Base-by-base conservation (phyloP, 805 yeast species). In the Starmerella apis region DNA sequence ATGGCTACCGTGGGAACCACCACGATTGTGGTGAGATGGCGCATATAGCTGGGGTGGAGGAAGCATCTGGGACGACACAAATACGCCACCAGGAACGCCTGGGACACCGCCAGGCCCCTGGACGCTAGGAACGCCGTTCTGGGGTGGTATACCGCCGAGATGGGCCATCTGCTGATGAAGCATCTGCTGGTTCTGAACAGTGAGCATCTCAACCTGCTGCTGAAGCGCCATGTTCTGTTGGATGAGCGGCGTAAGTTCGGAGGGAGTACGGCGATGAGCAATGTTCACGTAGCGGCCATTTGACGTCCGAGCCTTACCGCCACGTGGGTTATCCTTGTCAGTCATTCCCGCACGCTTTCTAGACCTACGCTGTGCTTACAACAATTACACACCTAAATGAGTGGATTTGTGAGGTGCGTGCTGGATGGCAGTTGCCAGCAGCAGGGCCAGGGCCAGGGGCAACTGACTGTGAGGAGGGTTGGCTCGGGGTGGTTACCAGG, bases 211-310 rank as follows among this genome's bases (percentile, higher is more conserved):
- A 69, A 88, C 74, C 64, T 90, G 96, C 60, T 90, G 87, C 67
- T 92, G 96, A 52, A 92, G 73, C 51, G 82, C 73, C 48, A 68
- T 60, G 51, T 71, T 75, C 67, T 90, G 97, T 61, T 86, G 79
- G 95, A 90, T 90, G 56, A 90, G 71, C 49, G 83, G 83, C 2
- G 97, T 90, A 64, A 92, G 73, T 65, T 92, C 98, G 58, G 88
- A 79, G n/a, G 96, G 96, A 2, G 96, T 83, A 53, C 95, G 77
- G 62, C 97, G 78, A 62, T 92, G 97, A n/a, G 97, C 97, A 56
- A 90, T 87, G 68, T 87, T 94, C 53, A 92, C 73, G 53, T 78
- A 78, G 57, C 76, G 75, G 35, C 64, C 62, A 43, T 52, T 53
- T 49, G 60, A 53, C 16, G 62, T 55, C 37, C 55, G 52, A 20